Conservation (phyloP, 306 rosid species). For the Lathyrus aphaca region DNA sequence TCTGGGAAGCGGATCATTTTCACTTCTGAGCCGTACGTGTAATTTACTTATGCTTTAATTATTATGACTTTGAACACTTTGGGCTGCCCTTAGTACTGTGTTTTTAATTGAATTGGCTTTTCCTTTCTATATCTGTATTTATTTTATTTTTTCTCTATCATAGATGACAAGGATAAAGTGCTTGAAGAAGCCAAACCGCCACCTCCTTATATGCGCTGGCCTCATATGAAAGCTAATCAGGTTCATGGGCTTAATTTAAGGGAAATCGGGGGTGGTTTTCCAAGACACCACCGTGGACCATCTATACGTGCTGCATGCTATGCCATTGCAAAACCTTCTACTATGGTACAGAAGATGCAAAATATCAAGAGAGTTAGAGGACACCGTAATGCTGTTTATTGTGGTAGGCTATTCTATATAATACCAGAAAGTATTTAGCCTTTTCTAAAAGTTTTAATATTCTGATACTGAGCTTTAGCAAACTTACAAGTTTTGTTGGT, state of each 20-base stretch:
- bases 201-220: conserved; percentile 91
- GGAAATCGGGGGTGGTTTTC: conserved; percentile 98
- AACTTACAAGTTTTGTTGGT: too few relatives aligned
- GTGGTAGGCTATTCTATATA: conserved; percentile 67
- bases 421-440: conserved; percentile 30
- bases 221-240: conserved; percentile 97
- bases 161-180: conserved; percentile 70
- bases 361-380: conserved; percentile 88
- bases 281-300: conserved; percentile 93
- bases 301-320: conserved; percentile 95
- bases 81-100: conserved; percentile 16
- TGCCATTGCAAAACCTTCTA: conserved; percentile 93
- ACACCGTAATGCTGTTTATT: conserved; percentile 96
- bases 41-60: conserved; percentile 36
- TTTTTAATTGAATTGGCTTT: conserved; percentile 33
- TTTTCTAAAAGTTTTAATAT: conserved; percentile 31
- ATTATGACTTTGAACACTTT: conserved; percentile 18
- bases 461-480: too few relatives aligned
- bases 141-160: conserved; percentile 30
- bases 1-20: conserved; percentile 84
- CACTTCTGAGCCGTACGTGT: conserved; percentile 82
- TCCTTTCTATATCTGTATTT: conserved; percentile 23
- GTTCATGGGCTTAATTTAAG: conserved; percentile 89
- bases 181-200: conserved; percentile 55
- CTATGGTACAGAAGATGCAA: conserved; percentile 96